These are phyloP conservation scores for Cryptosporidium ubiquitum DNA, from an alignment of 169 alveolate genomes.

Conservation along the genomic window DNA sequence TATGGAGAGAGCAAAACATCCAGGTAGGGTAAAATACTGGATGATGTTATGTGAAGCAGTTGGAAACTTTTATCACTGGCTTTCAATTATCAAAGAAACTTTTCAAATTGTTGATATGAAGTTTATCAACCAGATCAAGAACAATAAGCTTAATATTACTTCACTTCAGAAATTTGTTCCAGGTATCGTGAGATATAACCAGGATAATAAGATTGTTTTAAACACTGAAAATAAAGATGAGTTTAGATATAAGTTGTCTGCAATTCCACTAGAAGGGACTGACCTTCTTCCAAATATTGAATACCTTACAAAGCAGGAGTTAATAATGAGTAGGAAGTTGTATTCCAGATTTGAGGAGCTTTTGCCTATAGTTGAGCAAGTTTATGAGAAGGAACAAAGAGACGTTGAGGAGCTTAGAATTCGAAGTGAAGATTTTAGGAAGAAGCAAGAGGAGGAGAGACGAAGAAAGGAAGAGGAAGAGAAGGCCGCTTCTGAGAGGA, in stretches of 20 bases:
- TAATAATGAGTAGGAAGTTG: slow-evolving; percentile 57
- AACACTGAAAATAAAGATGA: slow-evolving; percentile 5
- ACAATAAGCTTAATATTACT: slow-evolving; percentile 12
- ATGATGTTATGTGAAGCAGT: slow-evolving; percentile 70
- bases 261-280: slow-evolving; percentile 52
- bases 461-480: slow-evolving; percentile 46
- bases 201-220: slow-evolving; percentile 1
- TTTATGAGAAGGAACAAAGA: slow-evolving; percentile 69
- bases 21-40: slow-evolving; percentile 72
- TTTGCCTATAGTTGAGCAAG: slow-evolving; percentile 68
- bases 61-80: slow-evolving; percentile 63
- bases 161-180: slow-evolving; percentile 54
- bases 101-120: slow-evolving; percentile 43
- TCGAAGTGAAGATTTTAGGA: slow-evolving; percentile 65
- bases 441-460: slow-evolving; percentile 62
- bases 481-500: slow-evolving; percentile 34
- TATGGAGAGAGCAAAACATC: slow-evolving; percentile 73
- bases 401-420: slow-evolving; percentile 64
- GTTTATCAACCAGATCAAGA: slow-evolving; percentile 39
- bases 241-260: slow-evolving; percentile 22
- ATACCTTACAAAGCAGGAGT: slow-evolving; percentile 37
- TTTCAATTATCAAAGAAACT: slow-evolving; percentile 55
- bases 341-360: slow-evolving; percentile 69
- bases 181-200: slow-evolving; percentile 22
- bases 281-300: slow-evolving; percentile 36